Conservation (phyloP, 1,284 basidiomycete species). For the Trichosporon sp. region DNA sequence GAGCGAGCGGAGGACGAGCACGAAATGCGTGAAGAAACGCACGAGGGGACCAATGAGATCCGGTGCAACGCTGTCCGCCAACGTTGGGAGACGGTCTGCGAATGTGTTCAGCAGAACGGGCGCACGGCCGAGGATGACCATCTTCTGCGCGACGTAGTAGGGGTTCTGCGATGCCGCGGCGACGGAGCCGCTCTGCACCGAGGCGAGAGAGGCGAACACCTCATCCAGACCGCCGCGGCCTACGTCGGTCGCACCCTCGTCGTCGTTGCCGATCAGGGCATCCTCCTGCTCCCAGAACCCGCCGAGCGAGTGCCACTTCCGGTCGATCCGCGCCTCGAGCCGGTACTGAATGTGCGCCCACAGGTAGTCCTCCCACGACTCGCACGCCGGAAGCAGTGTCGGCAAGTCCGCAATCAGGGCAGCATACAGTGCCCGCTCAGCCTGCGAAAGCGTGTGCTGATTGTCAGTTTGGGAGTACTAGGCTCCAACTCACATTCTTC, state of each 20-base stretch:
- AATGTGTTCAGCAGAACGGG: slow-evolving; percentile 72
- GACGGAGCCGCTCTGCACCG: slow-evolving; percentile 43
- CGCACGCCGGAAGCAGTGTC: slow-evolving; percentile 73
- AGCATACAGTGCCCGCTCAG: slow-evolving; percentile 84
- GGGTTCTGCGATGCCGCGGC: slow-evolving; percentile 71
- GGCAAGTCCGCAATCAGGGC: slow-evolving; percentile 81
- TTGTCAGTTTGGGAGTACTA: slow-evolving; percentile 10
- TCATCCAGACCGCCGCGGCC: slow-evolving; percentile 49
- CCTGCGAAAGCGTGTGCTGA: slow-evolving; percentile 68
- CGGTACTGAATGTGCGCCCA: slow-evolving; percentile 88
- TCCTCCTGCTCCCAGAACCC: slow-evolving; percentile 56
- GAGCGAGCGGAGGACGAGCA: slow-evolving; percentile 83
- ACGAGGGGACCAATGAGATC: slow-evolving; percentile 55
- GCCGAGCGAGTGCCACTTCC: slow-evolving; percentile 49
- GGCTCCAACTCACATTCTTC: slow-evolving; percentile 64
- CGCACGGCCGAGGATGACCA: slow-evolving; percentile 77
- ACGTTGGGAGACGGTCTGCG: slow-evolving; percentile 62
- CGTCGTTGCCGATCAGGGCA: slow-evolving; percentile 37
- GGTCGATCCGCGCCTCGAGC: slow-evolving; percentile 65
- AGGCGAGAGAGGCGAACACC: slow-evolving; percentile 50
- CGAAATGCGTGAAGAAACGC: slow-evolving; percentile 95
- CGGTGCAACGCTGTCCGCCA: slow-evolving; percentile 39
- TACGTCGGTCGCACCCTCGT: slow-evolving; percentile 42
- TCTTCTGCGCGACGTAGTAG: slow-evolving; percentile 69
- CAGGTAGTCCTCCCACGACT: slow-evolving; percentile 90